Percentiles rank a stretch among this genome's conserved stretches.
These are phyloP conservation scores for Lodderomyces jiufengensis DNA, from an alignment of 1,139 yeast genomes.

Conservation along the genomic window DNA sequence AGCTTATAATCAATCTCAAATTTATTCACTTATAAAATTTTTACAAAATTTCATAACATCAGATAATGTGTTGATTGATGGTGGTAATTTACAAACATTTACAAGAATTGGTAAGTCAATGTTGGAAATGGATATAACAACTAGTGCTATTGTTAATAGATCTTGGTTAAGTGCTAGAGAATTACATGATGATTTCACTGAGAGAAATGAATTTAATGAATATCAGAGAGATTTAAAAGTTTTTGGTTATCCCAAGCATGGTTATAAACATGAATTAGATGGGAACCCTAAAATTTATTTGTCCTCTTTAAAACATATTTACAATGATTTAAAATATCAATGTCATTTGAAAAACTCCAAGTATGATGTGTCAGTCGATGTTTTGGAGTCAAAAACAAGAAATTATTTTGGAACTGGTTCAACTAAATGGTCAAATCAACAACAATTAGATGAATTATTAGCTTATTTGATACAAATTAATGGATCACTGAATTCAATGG, in stretches of 20 bases:
- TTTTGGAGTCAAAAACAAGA: conserved; percentile 15
- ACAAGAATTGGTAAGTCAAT: conserved; percentile 55
- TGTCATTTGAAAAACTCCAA: conserved; percentile 35
- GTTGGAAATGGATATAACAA: conserved; percentile 66
- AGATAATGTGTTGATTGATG: conserved; percentile 23
- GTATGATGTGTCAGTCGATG: conserved; percentile 16
- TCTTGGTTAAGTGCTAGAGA: conserved; percentile 38
- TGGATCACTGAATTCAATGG: conserved; percentile 12
- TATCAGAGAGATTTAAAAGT: conserved; percentile 7
- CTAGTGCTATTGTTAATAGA: conserved; percentile 59
- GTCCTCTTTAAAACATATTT: conserved; percentile 57
- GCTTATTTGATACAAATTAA: conserved; percentile 30
- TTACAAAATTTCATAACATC: conserved; percentile 17
- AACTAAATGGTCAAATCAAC: conserved; percentile 33
- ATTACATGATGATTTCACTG: conserved; percentile 49
- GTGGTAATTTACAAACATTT: conserved; percentile 18
- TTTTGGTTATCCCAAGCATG: conserved; percentile 9
- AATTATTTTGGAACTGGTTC: conserved; percentile 16
- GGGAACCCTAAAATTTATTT: conserved; percentile 32
- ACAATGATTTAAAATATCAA: conserved; percentile 59
- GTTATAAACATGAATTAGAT: conserved; percentile 14
- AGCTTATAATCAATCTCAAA: conserved; percentile 7
- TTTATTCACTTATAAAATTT: conserved; percentile 10
- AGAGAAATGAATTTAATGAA: conserved; percentile 15
- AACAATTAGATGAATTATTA: conserved; percentile 30